Evolutionary conservation across 2,329 filamentous ascomycete genomes (phyloP).

Genomic region (Parastagonospora nodorum): DNA sequence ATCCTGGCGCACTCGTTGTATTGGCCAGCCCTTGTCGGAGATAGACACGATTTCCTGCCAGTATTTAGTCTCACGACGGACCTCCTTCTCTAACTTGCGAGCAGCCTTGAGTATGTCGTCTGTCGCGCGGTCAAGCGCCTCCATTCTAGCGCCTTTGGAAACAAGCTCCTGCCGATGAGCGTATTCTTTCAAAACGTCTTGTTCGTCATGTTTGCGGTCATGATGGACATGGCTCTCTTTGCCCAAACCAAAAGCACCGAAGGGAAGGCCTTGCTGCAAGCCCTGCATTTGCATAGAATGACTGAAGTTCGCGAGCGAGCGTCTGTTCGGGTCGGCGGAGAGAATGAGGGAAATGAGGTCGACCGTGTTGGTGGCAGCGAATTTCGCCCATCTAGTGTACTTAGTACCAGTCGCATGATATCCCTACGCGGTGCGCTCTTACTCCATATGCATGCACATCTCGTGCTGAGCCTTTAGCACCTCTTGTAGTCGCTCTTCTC

Average conservation of each 20-base stretch:
- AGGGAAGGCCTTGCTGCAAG: slow-evolving; percentile 43
- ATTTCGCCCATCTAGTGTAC: slow-evolving; percentile 32
- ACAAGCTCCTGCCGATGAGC: slow-evolving; percentile 53
- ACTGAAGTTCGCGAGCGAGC: slow-evolving; percentile 33
- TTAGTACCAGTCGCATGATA: slow-evolving; percentile 19
- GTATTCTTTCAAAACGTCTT: slow-evolving; percentile 38
- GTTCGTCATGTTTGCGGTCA: slow-evolving; percentile 23
- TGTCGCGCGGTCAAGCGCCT: slow-evolving; percentile 75
- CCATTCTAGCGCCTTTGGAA: slow-evolving; percentile 74
- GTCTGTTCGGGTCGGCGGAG: slow-evolving; percentile 35
- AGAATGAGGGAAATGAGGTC: slow-evolving; percentile 40
- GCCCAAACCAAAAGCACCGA: slow-evolving; percentile 36
- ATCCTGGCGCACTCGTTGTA: slow-evolving; percentile 51
- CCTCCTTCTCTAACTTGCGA: slow-evolving; percentile 74
- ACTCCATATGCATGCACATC: slow-evolving; percentile 50
- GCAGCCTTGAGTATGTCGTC: slow-evolving; percentile 76
- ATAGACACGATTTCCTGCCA: slow-evolving; percentile 86
- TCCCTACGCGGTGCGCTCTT: slow-evolving; percentile 52
- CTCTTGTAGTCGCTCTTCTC: slow-evolving; percentile 45
- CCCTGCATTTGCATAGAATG: slow-evolving; percentile 30
- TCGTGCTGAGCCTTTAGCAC: slow-evolving; percentile 47
- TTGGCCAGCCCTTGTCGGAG: slow-evolving; percentile 82
- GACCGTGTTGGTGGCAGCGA: slow-evolving; percentile 38
- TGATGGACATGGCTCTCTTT: slow-evolving; percentile 26
- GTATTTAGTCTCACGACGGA: slow-evolving; percentile 79